Conservation (phyloP, 164 flowering plant genomes). For the Saururus chinensis region DNA sequence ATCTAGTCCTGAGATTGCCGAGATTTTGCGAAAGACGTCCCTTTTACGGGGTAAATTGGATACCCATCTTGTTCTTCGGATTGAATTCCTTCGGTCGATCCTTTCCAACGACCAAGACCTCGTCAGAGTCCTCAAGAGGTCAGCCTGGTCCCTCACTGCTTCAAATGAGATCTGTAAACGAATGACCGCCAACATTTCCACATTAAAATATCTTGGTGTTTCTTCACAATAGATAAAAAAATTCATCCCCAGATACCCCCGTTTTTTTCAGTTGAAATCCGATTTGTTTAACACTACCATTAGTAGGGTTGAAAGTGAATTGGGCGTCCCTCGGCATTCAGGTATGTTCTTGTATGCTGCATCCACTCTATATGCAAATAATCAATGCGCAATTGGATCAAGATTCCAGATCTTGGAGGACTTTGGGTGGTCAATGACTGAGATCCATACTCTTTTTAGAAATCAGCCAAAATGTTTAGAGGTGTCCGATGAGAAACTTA, state of each 20-base stretch:
- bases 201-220: constrained; percentile 9
- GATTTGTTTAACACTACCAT: neutral
- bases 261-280: neutral
- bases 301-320: constrained; percentile 7
- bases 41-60: neutral
- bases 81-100: constrained; percentile 5
- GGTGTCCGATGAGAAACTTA: constrained; percentile 4
- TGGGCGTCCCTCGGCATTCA: constrained; percentile 10
- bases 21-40: neutral
- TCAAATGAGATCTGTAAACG: neutral
- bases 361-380: neutral
- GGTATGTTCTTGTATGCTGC: constrained; percentile 9
- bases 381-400: neutral
- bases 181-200: constrained; percentile 4
- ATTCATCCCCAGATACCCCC: constrained; percentile 1
- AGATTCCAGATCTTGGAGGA: constrained; percentile 10
- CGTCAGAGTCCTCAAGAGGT: constrained; percentile 1
- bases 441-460: constrained; percentile 3
- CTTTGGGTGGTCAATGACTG: constrained; percentile 16
- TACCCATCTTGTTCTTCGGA: constrained; percentile 4
- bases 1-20: constrained; percentile 7
- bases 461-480: neutral
- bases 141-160: neutral
- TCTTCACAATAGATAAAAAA: constrained; percentile 5
- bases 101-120: constrained; percentile 9